A percentile compares a stretch with the other conserved stretches of the same genome.
These are phyloP conservation scores for Vanilla planifolia DNA, from an alignment of 106 monocot genomes.

Conservation along the genomic window DNA sequence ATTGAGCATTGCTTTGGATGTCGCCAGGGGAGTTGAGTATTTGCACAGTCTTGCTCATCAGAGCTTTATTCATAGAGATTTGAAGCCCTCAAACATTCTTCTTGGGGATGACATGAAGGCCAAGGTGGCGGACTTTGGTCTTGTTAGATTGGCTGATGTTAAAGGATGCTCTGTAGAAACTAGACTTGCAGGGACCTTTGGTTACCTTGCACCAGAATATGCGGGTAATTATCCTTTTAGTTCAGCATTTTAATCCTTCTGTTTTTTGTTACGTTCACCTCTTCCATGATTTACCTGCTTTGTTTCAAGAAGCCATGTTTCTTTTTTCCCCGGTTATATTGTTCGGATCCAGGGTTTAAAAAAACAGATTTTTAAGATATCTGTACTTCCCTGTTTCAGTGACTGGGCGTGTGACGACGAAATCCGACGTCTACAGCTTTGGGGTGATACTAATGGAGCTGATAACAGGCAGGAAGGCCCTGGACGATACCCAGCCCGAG, in stretches of 20 bases:
- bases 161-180: too few species aligned
- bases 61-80: slow-evolving; percentile 22
- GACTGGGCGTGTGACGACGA: slow-evolving; percentile 22
- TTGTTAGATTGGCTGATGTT: too few species aligned
- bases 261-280: too few species aligned
- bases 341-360: too few species aligned
- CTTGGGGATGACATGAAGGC: too few species aligned
- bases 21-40: slow-evolving; percentile 28
- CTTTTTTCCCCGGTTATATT: too few species aligned
- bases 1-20: slow-evolving; percentile 32
- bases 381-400: too few species aligned
- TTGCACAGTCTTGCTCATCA: slow-evolving; percentile 31
- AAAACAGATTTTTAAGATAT: too few species aligned
- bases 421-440: slow-evolving; percentile 65
- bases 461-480: slow-evolving; percentile 30
- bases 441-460: slow-evolving; percentile 68
- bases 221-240: slow-evolving; percentile 20
- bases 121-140: too few species aligned
- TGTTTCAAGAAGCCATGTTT: too few species aligned
- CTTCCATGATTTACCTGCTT: too few species aligned
- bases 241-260: background rate
- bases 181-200: slow-evolving; percentile 24
- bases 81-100: slow-evolving; percentile 7
- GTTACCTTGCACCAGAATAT: slow-evolving; percentile 48
- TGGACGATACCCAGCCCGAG: slow-evolving; percentile 44